phyloP scores from a whole-genome alignment of 2,329 filamentous ascomycete genomes.

The Aureobasidium subglaciale region DNA sequence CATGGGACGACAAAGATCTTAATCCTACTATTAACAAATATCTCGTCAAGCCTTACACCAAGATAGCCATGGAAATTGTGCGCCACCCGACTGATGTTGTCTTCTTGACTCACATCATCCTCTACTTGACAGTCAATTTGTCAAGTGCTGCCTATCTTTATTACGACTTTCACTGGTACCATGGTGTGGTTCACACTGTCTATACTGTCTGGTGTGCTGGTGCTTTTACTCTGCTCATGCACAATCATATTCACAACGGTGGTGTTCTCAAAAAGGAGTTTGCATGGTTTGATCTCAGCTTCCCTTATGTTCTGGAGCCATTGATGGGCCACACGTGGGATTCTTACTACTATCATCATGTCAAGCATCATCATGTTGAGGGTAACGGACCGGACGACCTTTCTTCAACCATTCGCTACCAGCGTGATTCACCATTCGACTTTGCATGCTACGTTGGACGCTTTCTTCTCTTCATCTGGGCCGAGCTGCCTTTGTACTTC shows the following conservation, averaged over 20 bases:
- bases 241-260: slow-evolving; percentile 74
- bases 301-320: slow-evolving; percentile 68
- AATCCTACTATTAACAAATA: slow-evolving; percentile 39
- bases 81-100: slow-evolving; percentile 66
- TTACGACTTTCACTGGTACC: slow-evolving; percentile 58
- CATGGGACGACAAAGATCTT: slow-evolving; percentile 44
- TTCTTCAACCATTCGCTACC: slow-evolving; percentile 68
- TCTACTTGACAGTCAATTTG: slow-evolving; percentile 63
- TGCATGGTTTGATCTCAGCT: slow-evolving; percentile 53
- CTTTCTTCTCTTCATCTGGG: slow-evolving; percentile 67
- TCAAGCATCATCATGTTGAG: slow-evolving; percentile 80
- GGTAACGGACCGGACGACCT: slow-evolving; percentile 71
- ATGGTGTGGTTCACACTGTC: slow-evolving; percentile 57
- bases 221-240: slow-evolving; percentile 72
- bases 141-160: slow-evolving; percentile 62
- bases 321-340: slow-evolving; percentile 82
- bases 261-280: slow-evolving; percentile 56
- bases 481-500: slow-evolving; percentile 71
- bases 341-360: slow-evolving; percentile 77
- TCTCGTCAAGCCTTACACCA: slow-evolving; percentile 54
- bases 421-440: slow-evolving; percentile 59
- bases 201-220: slow-evolving; percentile 65
- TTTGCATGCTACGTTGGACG: slow-evolving; percentile 67
- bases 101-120: slow-evolving; percentile 67
- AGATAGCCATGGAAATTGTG: slow-evolving; percentile 49